Evolutionary conservation across 345 rosid species (phyloP).

Genomic region (Ailanthus altissimus): DNA sequence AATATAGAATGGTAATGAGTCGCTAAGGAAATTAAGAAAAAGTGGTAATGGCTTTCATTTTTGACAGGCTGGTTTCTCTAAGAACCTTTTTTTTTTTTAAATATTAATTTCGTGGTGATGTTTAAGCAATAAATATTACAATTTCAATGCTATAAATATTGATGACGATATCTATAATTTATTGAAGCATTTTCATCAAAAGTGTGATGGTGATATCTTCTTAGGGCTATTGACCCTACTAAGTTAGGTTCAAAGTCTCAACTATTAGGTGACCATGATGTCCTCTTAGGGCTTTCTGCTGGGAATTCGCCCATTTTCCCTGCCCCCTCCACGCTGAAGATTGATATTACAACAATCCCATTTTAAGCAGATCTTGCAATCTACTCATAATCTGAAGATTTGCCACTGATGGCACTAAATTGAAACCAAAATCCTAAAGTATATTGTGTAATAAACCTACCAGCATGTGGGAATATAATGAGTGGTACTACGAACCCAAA

Average conservation of each 20-base stretch:
- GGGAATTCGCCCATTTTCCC: background rate
- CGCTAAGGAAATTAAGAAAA: too few species aligned
- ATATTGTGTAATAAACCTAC: constrained; percentile 11
- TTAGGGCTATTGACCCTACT: constrained; percentile 17
- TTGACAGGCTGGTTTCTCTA: too few species aligned
- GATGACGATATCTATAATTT: background rate
- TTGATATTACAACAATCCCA: constrained; percentile 13
- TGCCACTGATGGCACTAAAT: constrained; percentile 28
- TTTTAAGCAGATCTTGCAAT: constrained; percentile 26
- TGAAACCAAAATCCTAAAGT: constrained; percentile 1
- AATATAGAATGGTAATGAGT: background rate
- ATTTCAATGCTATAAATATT: background rate
- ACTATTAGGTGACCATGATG: background rate
- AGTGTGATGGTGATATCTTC: background rate
- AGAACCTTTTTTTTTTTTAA: too few species aligned
- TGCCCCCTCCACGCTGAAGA: background rate
- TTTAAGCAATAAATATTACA: background rate
- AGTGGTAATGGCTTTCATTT: too few species aligned
- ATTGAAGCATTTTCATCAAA: background rate
- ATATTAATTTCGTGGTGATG: background rate
- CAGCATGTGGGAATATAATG: constrained; percentile 47
- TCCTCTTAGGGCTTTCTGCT: background rate
- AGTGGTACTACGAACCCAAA: constrained; percentile 17
- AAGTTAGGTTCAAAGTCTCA: background rate
- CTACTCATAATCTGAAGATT: constrained; percentile 26